These are phyloP conservation scores for Hyparrhenia diplandra DNA, from an alignment of 176 grass and related monocot genomes.

Conservation along the genomic window DNA sequence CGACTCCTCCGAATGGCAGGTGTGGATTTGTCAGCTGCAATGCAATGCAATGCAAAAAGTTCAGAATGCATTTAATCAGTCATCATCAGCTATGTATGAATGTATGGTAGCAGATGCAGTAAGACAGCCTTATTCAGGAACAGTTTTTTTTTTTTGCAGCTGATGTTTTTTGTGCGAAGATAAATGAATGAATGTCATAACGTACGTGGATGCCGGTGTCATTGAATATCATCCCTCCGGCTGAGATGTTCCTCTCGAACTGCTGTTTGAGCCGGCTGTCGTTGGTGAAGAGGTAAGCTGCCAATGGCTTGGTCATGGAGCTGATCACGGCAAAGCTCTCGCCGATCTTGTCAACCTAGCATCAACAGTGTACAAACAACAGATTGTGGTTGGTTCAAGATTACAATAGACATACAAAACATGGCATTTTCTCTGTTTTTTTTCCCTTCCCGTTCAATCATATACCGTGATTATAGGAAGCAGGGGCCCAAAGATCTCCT, in stretches of 20 bases:
- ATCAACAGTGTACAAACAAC: neutral
- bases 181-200: no score
- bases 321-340: slow-evolving; percentile 70
- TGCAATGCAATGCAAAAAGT: no score
- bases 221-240: slow-evolving; percentile 72
- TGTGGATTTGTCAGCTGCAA: slow-evolving; percentile 50
- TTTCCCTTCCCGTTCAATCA: no score
- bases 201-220: slow-evolving; percentile 65
- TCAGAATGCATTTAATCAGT: no score
- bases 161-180: no score
- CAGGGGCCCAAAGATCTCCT: slow-evolving; percentile 83
- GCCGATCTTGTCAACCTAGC: slow-evolving; percentile 67
- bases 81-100: no score
- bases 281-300: slow-evolving; percentile 80
- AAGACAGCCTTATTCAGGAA: neutral
- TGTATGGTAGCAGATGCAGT: no score
- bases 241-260: slow-evolving; percentile 48
- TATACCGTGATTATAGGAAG: slow-evolving; percentile 71
- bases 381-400: no score
- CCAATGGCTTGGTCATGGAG: slow-evolving; percentile 69
- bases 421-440: neutral
- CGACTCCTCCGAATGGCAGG: slow-evolving; percentile 79
- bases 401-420: no score
- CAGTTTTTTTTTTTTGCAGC: neutral
- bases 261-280: slow-evolving; percentile 52